Evolutionary conservation across 2,329 filamentous ascomycete species (phyloP), one percentile per base, ranked within the genome.

Genomic region (Fusarium aywerte): DNA sequence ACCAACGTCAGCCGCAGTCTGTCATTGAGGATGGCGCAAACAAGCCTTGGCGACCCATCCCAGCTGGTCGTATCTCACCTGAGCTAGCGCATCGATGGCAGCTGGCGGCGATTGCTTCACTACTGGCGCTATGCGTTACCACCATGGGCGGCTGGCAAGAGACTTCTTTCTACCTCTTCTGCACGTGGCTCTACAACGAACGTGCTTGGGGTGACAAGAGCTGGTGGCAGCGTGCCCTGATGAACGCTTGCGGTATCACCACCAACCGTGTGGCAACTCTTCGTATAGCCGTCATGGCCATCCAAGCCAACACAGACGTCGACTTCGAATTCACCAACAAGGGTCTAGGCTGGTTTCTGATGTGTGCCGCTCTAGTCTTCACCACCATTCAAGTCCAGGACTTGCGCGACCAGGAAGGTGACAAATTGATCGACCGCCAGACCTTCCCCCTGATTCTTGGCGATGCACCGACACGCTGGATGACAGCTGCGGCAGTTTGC

Each of bases 171-270:
- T 82, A 27, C 47, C 77, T 45, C 23, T 75, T 13, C 42, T 77
- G 50, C 32, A 77, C 74, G 0, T 80, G 76, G 74, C 65, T 79
- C 49, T 83, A 83, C 68, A 82, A 82, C 58, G 80, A 82, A 36
- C 74, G 77, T 2, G 62, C 68, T 4, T 75, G 68, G 62, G 65
- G 63, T 7, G 73, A 77, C 62, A 66, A 68, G 61, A 73, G 76
- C 66, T 72, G 77, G 63, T 69, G 63, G 67, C 62, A 69, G 35
- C 63, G 67, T 4, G 59, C 67, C 16, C 52, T 69, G 13, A 69
- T 69, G 67, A 69, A 69, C 13, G 67, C 62, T 3, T 70, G 67
- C 1, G 67, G 67, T 11, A 69, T 69, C 36, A 70, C 60, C 3
- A 69, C 67, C 23, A 69, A 70, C 55, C 67, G 67, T 1, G 67